Conservation (phyloP, 2,329 filamentous ascomycete species). For the Diaporthe vexans region DNA sequence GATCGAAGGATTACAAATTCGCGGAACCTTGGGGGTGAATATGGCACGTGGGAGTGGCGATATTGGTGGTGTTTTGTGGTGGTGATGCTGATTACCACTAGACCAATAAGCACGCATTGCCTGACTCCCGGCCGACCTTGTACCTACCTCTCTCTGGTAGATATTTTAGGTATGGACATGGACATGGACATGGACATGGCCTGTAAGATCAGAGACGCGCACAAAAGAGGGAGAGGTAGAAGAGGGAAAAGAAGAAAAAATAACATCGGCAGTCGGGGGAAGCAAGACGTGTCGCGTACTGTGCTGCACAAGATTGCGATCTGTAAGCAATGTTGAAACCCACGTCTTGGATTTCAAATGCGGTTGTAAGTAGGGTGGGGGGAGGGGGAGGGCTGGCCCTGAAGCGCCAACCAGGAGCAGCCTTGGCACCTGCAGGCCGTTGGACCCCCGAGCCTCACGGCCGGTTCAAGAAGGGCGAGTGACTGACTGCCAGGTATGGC, state of each 20-base stretch:
- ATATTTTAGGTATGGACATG: not conserved
- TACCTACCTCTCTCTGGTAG: too few relatives aligned
- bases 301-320: not conserved
- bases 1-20: slow-evolving; percentile 10
- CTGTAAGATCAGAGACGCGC: not conserved
- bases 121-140: too few relatives aligned
- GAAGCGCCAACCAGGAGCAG: not conserved
- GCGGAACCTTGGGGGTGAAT: slow-evolving; percentile 2
- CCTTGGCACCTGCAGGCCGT: slow-evolving; percentile 4
- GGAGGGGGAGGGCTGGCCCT: not conserved
- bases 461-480: slow-evolving; percentile 11
- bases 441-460: slow-evolving; percentile 2
- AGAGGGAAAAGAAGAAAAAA: not conserved
- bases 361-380: not conserved
- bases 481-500: slow-evolving; percentile 9
- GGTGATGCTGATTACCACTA: not conserved
- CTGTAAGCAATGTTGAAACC: slow-evolving; percentile 30
- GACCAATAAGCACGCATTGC: too few relatives aligned
- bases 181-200: not conserved
- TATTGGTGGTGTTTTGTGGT: not conserved
- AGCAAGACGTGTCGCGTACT: not conserved
- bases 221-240: not conserved
- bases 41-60: not conserved
- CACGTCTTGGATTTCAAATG: slow-evolving; percentile 31
- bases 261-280: not conserved